These are phyloP conservation scores for Kwoniella sp. DNA, from an alignment of 768 basidiomycete genomes.

Conservation along the genomic window DNA sequence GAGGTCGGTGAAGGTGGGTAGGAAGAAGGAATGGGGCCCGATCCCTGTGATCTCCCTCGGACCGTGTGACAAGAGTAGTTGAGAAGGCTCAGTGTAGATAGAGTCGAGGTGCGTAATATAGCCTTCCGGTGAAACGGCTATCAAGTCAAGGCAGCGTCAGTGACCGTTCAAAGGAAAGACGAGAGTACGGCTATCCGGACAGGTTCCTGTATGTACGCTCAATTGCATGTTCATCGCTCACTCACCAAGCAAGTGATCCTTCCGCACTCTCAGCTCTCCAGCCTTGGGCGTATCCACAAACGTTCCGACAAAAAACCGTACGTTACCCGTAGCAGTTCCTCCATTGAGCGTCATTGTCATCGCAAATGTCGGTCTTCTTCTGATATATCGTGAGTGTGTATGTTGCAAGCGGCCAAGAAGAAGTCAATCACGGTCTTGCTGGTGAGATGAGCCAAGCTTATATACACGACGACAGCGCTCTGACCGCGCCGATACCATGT, in stretches of 20 bases:
- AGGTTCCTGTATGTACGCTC: too few relatives aligned
- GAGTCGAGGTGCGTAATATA: constrained; percentile 17
- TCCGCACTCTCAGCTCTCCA: constrained; percentile 58
- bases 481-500: too few relatives aligned
- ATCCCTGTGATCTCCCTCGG: constrained; percentile 45
- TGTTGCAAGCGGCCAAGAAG: too few relatives aligned
- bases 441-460: too few relatives aligned
- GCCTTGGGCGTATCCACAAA: constrained; percentile 58
- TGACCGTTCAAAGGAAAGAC: background rate
- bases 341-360: too few relatives aligned
- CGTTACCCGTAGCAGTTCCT: too few relatives aligned
- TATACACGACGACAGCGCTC: too few relatives aligned
- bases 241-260: constrained; percentile 59
- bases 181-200: too few relatives aligned
- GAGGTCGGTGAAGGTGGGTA: constrained; percentile 77
- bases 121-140: constrained; percentile 25
- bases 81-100: background rate
- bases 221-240: too few relatives aligned
- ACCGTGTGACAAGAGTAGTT: constrained; percentile 35
- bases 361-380: background rate
- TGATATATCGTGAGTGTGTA: too few relatives aligned
- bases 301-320: constrained; percentile 6
- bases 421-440: too few relatives aligned
- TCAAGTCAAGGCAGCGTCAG: background rate
- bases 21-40: constrained; percentile 54